Base-by-base conservation (phyloP, 2,329 filamentous ascomycete genomes). In the Metarhizium anisopliae region DNA sequence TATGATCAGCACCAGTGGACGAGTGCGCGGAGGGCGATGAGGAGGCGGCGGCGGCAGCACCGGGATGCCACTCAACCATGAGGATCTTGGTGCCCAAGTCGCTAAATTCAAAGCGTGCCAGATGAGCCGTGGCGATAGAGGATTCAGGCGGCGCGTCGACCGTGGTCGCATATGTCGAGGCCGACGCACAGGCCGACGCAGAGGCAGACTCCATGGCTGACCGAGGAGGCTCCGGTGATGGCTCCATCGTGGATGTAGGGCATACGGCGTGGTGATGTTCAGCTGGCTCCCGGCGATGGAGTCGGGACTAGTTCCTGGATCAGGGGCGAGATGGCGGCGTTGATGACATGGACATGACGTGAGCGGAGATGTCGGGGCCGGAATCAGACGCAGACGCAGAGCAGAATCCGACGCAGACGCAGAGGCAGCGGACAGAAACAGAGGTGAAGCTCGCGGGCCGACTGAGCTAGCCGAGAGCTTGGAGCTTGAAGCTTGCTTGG, bases 51-150 rank as follows among this genome's bases (percentile, higher is more conserved):
- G 38, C 38, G 13, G 38, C 38, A 6, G 38, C 14, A 40, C 38
- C n/a, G 14, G 71, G 68, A 67, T 89, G 84, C 91, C 91, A 96
- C 70, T 96, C 90, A 43, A 95, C 86, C 90, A 96, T 94, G 63
- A 96, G 75, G 60, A 96, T 86, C 75, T 95, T 96, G 59, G 90
- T 95, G 45, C 90, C 90, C 61, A 92, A 87, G 64, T 90, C 89
- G 52, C 84, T 87, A 68, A 95, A 95, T 69, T 96, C 91, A 71
- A 95, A 96, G 57, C 91, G 85, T 50, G 90, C 77, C 71, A 58
- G 74, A 73, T 64, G 78, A 70, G 64, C 61, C 32, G 64, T 66
- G 30, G 59, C 55, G 38, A 62, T 60, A 40, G 56, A 50, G 29
- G 56, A 25, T 25, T 25, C 53, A 16, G 54, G 25, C 36, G 55